A percentile compares a stretch with the other conserved stretches of the same genome.
These are phyloP conservation scores for Spinacia oleracea DNA, from an alignment of 179 eudicot species.

Conservation along the genomic window DNA sequence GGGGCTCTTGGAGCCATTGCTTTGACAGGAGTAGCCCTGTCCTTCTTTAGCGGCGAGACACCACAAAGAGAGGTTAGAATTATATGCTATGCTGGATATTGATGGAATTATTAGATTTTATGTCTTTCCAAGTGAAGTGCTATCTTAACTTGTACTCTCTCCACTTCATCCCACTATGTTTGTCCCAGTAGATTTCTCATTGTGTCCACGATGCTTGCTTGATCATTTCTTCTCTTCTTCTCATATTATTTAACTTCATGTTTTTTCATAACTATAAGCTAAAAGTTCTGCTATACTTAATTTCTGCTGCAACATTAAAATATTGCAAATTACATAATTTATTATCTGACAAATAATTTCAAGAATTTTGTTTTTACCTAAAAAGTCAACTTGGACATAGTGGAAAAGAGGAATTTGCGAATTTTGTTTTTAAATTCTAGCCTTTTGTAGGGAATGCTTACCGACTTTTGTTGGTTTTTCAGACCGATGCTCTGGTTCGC, in stretches of 20 bases:
- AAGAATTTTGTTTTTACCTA: not conserved
- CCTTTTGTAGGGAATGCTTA: slow-evolving; percentile 12
- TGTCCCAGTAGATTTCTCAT: not conserved
- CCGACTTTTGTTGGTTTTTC: slow-evolving; percentile 32
- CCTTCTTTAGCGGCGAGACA: slow-evolving; percentile 66
- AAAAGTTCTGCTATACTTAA: not conserved
- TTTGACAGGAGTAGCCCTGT: slow-evolving; percentile 66
- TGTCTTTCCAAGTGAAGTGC: not conserved
- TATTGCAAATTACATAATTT: not conserved
- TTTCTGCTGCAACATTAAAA: not conserved
- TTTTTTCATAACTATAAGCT: not conserved
- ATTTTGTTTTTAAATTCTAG: not conserved
- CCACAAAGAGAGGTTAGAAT: slow-evolving; percentile 89
- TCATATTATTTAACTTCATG: not conserved
- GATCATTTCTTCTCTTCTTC: not conserved
- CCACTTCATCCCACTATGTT: not conserved
- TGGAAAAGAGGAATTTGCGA: not conserved
- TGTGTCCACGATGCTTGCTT: not conserved
- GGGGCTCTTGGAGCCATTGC: slow-evolving; percentile 76
- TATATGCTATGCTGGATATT: slow-evolving; percentile 6
- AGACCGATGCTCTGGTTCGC: slow-evolving; percentile 86
- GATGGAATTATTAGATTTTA: not conserved
- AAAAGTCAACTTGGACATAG: not conserved
- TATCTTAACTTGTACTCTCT: not conserved
- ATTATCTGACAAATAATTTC: not conserved